Conservation (phyloP, 495 filamentous ascomycete species). For the Penicillium soppii region DNA sequence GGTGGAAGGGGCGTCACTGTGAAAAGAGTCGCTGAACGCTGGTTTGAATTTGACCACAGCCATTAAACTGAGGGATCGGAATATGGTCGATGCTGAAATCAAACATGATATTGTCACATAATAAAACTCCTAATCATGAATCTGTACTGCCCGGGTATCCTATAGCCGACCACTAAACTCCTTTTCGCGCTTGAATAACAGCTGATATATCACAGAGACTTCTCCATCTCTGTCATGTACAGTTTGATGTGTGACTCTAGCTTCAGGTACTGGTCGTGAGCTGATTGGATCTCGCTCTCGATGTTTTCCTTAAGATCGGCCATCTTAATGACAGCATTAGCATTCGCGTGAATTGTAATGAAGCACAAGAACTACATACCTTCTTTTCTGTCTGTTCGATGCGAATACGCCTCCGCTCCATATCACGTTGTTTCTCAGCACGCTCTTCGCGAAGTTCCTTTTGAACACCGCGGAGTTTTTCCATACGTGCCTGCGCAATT, state of each 20-base stretch:
- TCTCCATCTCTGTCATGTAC: slow-evolving; percentile 99
- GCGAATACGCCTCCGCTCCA: slow-evolving; percentile 83
- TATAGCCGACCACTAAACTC: slow-evolving; percentile 42
- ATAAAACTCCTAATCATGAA: slow-evolving; percentile 27
- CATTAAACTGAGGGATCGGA: not conserved
- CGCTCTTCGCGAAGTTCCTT: slow-evolving; percentile 80
- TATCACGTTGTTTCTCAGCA: slow-evolving; percentile 78
- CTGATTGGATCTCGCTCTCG: slow-evolving; percentile 82
- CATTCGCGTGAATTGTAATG: no score
- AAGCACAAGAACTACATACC: slow-evolving; percentile 60
- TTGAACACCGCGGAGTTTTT: slow-evolving; percentile 80
- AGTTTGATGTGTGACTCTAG: slow-evolving; percentile 95
- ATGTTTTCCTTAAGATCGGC: slow-evolving; percentile 94
- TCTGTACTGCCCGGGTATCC: slow-evolving; percentile 43
- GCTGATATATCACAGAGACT: slow-evolving; percentile 60
- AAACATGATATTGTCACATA: slow-evolving; percentile 13
- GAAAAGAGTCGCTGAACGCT: slow-evolving; percentile 62
- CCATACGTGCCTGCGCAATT: slow-evolving; percentile 81
- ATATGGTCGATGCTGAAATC: not conserved
- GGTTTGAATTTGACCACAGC: slow-evolving; percentile 61
- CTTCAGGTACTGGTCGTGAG: slow-evolving; percentile 91
- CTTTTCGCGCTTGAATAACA: slow-evolving; percentile 28
- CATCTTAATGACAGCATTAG: slow-evolving; percentile 62
- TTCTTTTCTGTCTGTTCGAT: slow-evolving; percentile 99
- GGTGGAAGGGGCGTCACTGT: slow-evolving; percentile 67